Evolutionary conservation across 2,329 filamentous ascomycete genomes (phyloP).

Genomic region (Venturiaceae sp.): DNA sequence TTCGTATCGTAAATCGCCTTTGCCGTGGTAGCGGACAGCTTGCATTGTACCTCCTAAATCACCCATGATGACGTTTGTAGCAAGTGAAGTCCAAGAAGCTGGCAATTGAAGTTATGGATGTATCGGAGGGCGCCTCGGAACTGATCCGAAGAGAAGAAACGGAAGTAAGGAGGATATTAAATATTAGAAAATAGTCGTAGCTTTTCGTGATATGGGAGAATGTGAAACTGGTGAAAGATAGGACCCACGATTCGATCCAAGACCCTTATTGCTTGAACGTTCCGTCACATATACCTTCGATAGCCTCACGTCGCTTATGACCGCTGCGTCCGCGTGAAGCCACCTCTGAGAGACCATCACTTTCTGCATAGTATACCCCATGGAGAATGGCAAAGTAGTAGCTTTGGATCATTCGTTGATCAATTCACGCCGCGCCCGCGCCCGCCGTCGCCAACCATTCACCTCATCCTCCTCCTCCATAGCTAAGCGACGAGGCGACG

Average conservation of each 20-base stretch:
- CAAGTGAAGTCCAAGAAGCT: conserved; percentile 5
- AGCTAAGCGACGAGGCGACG: too few species aligned
- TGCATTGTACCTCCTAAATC: conserved; percentile 24
- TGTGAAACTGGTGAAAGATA: neutral
- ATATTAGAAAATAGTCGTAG: neutral
- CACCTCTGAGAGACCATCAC: neutral
- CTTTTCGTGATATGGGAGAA: neutral
- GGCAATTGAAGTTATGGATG: neutral
- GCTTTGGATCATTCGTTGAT: too few species aligned
- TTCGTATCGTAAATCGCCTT: conserved; percentile 33
- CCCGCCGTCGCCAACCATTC: too few species aligned
- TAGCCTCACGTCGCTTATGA: neutral
- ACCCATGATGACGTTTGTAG: conserved; percentile 2
- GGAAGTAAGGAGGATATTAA: neutral
- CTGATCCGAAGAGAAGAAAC: too few species aligned
- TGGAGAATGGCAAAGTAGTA: too few species aligned
- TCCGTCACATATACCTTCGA: neutral
- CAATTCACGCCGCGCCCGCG: too few species aligned
- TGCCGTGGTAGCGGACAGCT: conserved; percentile 36
- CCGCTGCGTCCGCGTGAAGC: neutral
- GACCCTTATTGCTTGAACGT: neutral
- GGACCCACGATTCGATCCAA: neutral
- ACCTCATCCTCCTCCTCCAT: neutral
- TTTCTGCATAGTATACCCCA: neutral
- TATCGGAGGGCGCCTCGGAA: neutral